Evolutionary conservation across 164 flowering plant species (phyloP).

Genomic region (Vitis rotundifolia): DNA sequence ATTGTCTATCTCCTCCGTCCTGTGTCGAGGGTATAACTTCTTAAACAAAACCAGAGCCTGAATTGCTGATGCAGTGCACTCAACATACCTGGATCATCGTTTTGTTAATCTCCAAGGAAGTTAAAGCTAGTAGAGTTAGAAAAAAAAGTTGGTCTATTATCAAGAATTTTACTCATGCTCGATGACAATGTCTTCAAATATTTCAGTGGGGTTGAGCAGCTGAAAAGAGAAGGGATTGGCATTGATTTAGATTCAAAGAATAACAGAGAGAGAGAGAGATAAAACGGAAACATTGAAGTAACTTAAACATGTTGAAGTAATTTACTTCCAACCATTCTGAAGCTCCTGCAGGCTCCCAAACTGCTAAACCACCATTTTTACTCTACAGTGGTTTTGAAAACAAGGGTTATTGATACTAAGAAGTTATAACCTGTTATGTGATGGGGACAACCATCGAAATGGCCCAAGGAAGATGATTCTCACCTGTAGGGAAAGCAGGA

Average conservation of each 20-base stretch:
- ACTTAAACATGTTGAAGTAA: background rate
- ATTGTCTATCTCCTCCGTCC: constrained; percentile 40
- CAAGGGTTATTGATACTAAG: background rate
- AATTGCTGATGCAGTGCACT: constrained; percentile 45
- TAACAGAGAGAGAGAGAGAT: background rate
- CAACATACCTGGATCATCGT: constrained; percentile 15
- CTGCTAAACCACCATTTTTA: constrained; percentile 39
- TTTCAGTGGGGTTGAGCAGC: constrained; percentile 41
- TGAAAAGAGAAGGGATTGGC: background rate
- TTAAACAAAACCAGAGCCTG: constrained; percentile 38
- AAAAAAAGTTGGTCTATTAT: too few relatives aligned
- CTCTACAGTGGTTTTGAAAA: constrained; percentile 10
- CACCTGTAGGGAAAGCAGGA: constrained; percentile 50
- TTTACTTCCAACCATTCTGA: constrained; percentile 42
- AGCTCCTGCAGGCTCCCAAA: constrained; percentile 45
- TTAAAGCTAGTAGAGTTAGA: too few relatives aligned
- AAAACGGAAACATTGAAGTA: too few relatives aligned
- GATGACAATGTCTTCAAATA: constrained; percentile 33
- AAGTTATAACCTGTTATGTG: too few relatives aligned
- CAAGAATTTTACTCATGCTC: constrained; percentile 27
- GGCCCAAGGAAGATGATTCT: background rate
- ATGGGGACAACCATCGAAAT: too few relatives aligned
- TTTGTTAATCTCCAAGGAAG: background rate
- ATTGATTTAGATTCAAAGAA: background rate
- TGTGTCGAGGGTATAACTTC: constrained; percentile 41